phyloP scores from a whole-genome alignment of 805 yeast species.

The Soucietia sequanensis region DNA sequence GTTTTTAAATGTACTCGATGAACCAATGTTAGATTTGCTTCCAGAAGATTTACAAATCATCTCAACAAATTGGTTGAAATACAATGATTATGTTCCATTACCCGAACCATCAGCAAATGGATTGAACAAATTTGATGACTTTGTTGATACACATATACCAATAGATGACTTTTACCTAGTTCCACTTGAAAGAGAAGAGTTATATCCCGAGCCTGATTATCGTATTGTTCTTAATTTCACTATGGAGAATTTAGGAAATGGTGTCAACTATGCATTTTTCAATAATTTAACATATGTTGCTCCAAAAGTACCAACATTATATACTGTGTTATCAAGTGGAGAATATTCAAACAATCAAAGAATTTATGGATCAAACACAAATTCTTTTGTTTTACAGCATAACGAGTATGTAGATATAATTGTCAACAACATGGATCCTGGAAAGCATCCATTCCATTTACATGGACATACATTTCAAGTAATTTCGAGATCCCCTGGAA shows the following conservation, averaged over 20 bases:
- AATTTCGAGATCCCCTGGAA: conserved; percentile 65
- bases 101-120: conserved; percentile 27
- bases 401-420: conserved; percentile 75
- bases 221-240: conserved; percentile 66
- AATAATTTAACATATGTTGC: conserved; percentile 75
- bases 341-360: conserved; percentile 49
- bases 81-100: conserved; percentile 40
- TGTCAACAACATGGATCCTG: conserved; percentile 83
- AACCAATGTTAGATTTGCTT: conserved; percentile 72
- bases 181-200: conserved; percentile 34
- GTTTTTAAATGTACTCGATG: conserved; percentile 78
- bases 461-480: conserved; percentile 94
- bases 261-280: conserved; percentile 95
- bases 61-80: conserved; percentile 72
- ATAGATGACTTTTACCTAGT: conserved; percentile 39
- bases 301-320: conserved; percentile 85
- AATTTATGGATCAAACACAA: conserved; percentile 78
- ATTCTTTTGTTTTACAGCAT: conserved; percentile 67
- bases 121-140: conserved; percentile 22
- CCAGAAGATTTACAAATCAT: conserved; percentile 69
- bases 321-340: conserved; percentile 75
- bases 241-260: conserved; percentile 84
- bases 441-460: conserved; percentile 96
- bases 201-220: conserved; percentile 66
- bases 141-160: conserved; percentile 45